Conservation (phyloP, 192 early-diverging fungal genomes). For the Radiomyces spectabilis region DNA sequence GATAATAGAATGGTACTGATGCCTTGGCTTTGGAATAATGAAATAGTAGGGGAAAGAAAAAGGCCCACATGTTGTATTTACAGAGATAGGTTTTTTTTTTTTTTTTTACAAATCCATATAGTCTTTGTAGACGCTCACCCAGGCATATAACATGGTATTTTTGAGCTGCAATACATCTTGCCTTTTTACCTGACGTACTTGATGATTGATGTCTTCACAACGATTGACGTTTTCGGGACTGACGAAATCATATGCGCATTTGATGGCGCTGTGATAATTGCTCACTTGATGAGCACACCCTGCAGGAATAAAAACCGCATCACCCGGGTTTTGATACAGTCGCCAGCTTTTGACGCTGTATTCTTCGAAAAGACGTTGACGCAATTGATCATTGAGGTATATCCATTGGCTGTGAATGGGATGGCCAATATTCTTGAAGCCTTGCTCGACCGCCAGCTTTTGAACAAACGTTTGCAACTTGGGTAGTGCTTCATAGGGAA, state of each 20-base stretch:
- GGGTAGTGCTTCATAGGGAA: conserved; percentile 25
- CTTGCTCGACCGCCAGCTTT: background rate
- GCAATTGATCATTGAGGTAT: conserved; percentile 45
- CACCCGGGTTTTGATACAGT: conserved; percentile 60
- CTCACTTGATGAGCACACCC: conserved; percentile 71
- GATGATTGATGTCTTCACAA: conserved; percentile 33
- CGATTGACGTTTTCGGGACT: conserved; percentile 49
- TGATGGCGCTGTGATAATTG: conserved; percentile 58
- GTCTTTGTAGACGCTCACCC: no score
- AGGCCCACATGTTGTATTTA: no score
- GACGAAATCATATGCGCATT: conserved; percentile 67
- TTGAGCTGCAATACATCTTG: conserved; percentile 40
- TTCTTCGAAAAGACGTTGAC: conserved; percentile 25
- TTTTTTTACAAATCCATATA: no score
- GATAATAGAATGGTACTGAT: no score
- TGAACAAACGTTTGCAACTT: conserved; percentile 33
- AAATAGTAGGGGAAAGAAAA: no score
- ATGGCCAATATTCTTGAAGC: conserved; percentile 21
- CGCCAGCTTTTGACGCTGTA: conserved; percentile 43
- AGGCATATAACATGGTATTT: conserved; percentile 6
- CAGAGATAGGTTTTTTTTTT: background rate
- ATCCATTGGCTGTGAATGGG: conserved; percentile 64
- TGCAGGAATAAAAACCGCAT: conserved; percentile 72
- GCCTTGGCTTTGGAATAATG: no score
- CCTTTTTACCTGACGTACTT: conserved; percentile 40